Evolutionary conservation across 2,329 filamentous ascomycete species (phyloP), one percentile per base, ranked within the genome.

Genomic region (Botrytis fabae): DNA sequence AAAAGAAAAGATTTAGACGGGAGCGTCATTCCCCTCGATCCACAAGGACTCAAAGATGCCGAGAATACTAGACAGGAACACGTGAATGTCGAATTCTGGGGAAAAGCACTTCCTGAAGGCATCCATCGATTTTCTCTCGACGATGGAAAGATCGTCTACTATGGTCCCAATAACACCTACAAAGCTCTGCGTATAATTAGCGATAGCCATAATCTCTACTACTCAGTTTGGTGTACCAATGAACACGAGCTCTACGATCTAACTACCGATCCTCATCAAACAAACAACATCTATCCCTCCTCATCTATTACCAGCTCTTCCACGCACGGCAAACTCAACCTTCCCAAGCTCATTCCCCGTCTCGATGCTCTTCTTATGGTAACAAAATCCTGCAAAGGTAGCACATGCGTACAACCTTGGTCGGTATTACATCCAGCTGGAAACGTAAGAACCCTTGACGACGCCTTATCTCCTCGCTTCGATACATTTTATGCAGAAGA

Each of bases 221-320:
- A 93, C 77, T 86, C 89, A 0, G 88, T 92, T 0, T 93, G 90
- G 90, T 93, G 91, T 78, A 91, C 82, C 22, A 89, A 89, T 69
- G 90, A 92, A 77, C 87, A 88, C 72, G 90, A 93, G 79, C 84
- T 91, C 2, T 93, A 92, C 78, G 85, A 92, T 75, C 77, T 91
- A 57, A 86, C 83, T 77, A 82, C 82, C 40, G 88, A 89, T 72
- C 86, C 86, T 1, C 82, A 84, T 44, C 86, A 90, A 78, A 80
- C 87, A 35, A 76, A 81, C 62, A 90, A 89, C 72, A 77, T 83
- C 10, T 80, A 81, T 57, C 78, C 80, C 2, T 75, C 79, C 32
- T 71, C 61, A 5, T 62, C 10, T 25, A 40, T 20, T 14, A 12
- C 71, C n/a, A 69, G 2, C 75, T 70, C 73, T 76, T 73, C 46